These are phyloP conservation scores for Centella asiatica DNA, from an alignment of 129 eudicot species.

Conservation along the genomic window DNA sequence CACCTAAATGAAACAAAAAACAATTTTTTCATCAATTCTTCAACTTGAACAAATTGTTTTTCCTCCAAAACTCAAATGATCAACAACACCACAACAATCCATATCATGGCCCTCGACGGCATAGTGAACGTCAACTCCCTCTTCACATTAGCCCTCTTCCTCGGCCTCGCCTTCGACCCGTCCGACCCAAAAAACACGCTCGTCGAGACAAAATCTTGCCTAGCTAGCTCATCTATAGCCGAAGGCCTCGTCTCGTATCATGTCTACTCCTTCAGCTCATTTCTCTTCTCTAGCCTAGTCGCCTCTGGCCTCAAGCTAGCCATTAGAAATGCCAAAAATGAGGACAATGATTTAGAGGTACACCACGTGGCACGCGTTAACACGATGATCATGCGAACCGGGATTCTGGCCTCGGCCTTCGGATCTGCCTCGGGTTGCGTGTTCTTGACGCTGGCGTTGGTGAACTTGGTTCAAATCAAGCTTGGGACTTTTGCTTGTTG, in stretches of 20 bases:
- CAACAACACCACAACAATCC: conserved; percentile 44
- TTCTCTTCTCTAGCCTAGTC: conserved; percentile 57
- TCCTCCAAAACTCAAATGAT: conserved; percentile 5
- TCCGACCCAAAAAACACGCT: conserved; percentile 40
- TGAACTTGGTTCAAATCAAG: conserved; percentile 57
- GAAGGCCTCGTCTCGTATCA: conserved; percentile 40
- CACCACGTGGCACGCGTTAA: conserved; percentile 34
- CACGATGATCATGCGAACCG: conserved; percentile 27
- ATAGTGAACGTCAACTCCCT: conserved; percentile 63
- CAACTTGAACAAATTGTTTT: neutral
- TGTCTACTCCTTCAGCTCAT: conserved; percentile 62
- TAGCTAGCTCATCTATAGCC: conserved; percentile 25
- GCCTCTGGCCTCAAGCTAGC: conserved; percentile 58
- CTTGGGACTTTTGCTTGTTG: conserved; percentile 46
- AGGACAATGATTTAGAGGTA: conserved; percentile 22
- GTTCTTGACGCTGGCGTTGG: conserved; percentile 52
- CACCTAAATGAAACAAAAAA: neutral
- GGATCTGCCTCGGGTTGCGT: conserved; percentile 58
- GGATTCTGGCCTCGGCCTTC: conserved; percentile 46
- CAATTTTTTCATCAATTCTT: neutral
- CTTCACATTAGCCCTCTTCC: conserved; percentile 59
- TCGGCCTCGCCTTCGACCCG: conserved; percentile 48
- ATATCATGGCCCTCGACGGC: conserved; percentile 62
- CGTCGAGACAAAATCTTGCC: conserved; percentile 30
- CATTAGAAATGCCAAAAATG: conserved; percentile 32